Percentiles rank a stretch among this genome's conserved stretches.
phyloP scores from a whole-genome alignment of 441 rosid species.

The Jatropha podagrica region DNA sequence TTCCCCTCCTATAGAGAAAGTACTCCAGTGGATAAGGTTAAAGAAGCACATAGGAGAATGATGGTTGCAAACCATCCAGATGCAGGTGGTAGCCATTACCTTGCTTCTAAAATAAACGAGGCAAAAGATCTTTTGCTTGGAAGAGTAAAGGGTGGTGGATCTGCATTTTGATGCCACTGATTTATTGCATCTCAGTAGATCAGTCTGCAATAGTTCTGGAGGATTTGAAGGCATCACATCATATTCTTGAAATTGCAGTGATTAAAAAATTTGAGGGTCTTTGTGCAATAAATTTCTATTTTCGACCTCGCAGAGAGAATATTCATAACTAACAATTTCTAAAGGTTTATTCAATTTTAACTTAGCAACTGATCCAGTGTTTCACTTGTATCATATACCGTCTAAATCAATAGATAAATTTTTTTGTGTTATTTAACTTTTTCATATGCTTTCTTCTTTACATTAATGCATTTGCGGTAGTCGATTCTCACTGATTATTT shows the following conservation, averaged over 20 bases:
- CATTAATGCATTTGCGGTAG: too few relatives aligned
- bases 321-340: too few relatives aligned
- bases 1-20: conserved; percentile 36
- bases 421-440: too few relatives aligned
- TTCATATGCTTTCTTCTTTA: too few relatives aligned
- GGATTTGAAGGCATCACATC: neutral
- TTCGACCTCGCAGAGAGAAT: neutral
- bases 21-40: conserved; percentile 46
- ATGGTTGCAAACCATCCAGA: conserved; percentile 80
- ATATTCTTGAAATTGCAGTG: neutral
- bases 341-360: too few relatives aligned
- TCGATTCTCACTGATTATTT: too few relatives aligned
- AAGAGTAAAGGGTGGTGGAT: conserved; percentile 42
- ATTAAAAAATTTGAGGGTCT: neutral
- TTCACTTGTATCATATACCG: too few relatives aligned
- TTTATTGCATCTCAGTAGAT: neutral
- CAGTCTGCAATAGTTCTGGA: neutral
- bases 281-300: conserved; percentile 9
- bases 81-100: conserved; percentile 73
- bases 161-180: conserved; percentile 39
- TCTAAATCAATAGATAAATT: too few relatives aligned
- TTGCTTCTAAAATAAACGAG: conserved; percentile 69
- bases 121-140: conserved; percentile 69
- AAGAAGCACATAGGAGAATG: conserved; percentile 62
- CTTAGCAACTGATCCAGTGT: neutral